A percentile compares a stretch with the other conserved stretches of the same genome.
Evolutionary conservation across 345 rosid species (phyloP).

Genomic region (Salix brachista): DNA sequence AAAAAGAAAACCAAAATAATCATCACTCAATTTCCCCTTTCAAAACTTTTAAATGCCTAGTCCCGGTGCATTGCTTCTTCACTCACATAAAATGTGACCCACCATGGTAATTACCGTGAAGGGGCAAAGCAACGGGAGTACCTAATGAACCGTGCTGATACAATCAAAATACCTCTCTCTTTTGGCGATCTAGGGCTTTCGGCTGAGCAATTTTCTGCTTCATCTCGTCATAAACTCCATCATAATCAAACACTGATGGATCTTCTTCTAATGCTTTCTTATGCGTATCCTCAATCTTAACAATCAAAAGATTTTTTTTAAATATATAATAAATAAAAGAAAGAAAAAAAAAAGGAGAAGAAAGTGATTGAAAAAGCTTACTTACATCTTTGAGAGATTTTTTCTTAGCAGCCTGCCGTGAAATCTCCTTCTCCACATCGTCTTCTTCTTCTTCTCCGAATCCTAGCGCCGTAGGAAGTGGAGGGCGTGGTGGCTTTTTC

Average conservation of each 20-base stretch:
- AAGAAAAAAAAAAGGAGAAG: background rate
- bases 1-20: conserved; percentile 9
- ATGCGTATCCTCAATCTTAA: conserved; percentile 82
- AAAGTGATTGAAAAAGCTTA: background rate
- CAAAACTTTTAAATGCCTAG: background rate
- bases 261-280: conserved; percentile 83
- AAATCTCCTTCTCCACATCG: conserved; percentile 70
- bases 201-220: conserved; percentile 56
- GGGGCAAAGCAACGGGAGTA: background rate
- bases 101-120: background rate
- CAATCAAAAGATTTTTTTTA: background rate
- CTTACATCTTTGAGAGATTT: conserved; percentile 68
- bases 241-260: conserved; percentile 73
- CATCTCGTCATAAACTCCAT: conserved; percentile 80
- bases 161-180: conserved; percentile 51
- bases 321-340: background rate
- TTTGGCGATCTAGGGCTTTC: conserved; percentile 50
- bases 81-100: background rate
- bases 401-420: conserved; percentile 71
- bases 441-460: conserved; percentile 57
- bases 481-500: conserved; percentile 53
- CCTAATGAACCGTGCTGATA: background rate
- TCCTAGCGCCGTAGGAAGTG: conserved; percentile 40
- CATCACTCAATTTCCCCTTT: background rate
- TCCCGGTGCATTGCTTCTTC: background rate